Evolutionary conservation across 495 filamentous ascomycete genomes (phyloP).

Genomic region (Chaetomium fimeti): DNA sequence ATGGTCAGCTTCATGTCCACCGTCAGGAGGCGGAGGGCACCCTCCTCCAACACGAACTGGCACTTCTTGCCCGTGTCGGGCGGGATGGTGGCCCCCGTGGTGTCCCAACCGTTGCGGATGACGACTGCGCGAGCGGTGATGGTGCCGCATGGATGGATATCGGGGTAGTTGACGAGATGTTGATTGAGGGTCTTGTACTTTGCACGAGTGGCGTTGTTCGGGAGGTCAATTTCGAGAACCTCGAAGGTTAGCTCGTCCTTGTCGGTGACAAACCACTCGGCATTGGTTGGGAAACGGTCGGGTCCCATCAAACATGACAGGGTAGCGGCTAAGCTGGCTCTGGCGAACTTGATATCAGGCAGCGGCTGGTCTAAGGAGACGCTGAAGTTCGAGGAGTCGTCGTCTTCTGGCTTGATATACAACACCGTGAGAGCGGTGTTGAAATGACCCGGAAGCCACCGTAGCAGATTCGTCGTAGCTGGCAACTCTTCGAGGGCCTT

Average conservation of each 20-base stretch:
- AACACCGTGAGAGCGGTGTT: slow-evolving; percentile 52
- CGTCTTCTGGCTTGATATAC: slow-evolving; percentile 28
- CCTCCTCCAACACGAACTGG: slow-evolving; percentile 37
- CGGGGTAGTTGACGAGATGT: slow-evolving; percentile 28
- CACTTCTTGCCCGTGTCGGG: slow-evolving; percentile 18
- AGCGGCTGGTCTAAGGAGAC: slow-evolving; percentile 11
- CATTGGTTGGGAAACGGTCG: slow-evolving; percentile 11
- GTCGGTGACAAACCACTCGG: slow-evolving; percentile 6
- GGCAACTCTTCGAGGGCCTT: slow-evolving; percentile 65
- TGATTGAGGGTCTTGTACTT: slow-evolving; percentile 27
- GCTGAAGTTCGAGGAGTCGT: slow-evolving; percentile 4
- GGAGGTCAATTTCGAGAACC: slow-evolving; percentile 32
- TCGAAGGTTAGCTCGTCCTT: slow-evolving; percentile 38
- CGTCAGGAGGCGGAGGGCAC: slow-evolving; percentile 59
- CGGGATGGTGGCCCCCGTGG: slow-evolving; percentile 21
- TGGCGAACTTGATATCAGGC: slow-evolving; percentile 11
- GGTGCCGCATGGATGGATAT: slow-evolving; percentile 41
- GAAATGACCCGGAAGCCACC: slow-evolving; percentile 67
- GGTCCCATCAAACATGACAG: slow-evolving; percentile 23
- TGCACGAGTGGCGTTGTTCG: slow-evolving; percentile 24
- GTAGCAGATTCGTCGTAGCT: slow-evolving; percentile 49
- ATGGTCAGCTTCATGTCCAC: slow-evolving; percentile 75
- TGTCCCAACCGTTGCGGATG: slow-evolving; percentile 42
- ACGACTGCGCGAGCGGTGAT: slow-evolving; percentile 39
- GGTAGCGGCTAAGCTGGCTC: slow-evolving; percentile 11